Evolutionary conservation across 2,329 filamentous ascomycete species (phyloP).

Genomic region (Aaosphaeria arxii): DNA sequence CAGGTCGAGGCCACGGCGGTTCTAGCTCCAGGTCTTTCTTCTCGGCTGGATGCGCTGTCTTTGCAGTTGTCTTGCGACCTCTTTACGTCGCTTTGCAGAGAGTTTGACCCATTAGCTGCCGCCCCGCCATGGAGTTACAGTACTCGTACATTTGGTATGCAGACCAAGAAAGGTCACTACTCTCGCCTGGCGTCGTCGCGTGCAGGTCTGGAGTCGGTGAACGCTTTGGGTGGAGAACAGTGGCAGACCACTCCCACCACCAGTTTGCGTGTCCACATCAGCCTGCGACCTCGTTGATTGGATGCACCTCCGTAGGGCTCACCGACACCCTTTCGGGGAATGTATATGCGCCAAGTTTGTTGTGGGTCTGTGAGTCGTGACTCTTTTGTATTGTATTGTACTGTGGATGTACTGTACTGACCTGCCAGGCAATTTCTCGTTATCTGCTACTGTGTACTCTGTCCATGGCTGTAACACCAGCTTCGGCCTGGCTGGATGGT

Average conservation of each 20-base stretch:
- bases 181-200: conserved; percentile 12
- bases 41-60: conserved; percentile 32
- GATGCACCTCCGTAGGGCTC: conserved; percentile 10
- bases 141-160: no score
- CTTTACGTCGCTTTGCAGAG: no score
- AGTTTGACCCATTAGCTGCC: no score
- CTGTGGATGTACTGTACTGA: conserved; percentile 9
- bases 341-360: conserved; percentile 22
- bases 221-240: conserved; percentile 15
- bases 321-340: conserved; percentile 20
- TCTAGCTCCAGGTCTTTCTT: conserved; percentile 5
- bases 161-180: no score
- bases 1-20: background rate
- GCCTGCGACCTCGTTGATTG: conserved; percentile 12
- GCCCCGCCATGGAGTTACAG: no score
- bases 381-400: conserved; percentile 8
- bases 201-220: conserved; percentile 29
- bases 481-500: background rate
- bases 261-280: background rate
- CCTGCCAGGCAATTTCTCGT: conserved; percentile 1
- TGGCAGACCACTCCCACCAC: conserved; percentile 13
- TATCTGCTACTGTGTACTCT: no score
- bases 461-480: background rate
- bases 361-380: conserved; percentile 10
- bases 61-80: conserved; percentile 12